Conservation (phyloP, 2,329 filamentous ascomycete species). For the Zasmidium cellare region DNA sequence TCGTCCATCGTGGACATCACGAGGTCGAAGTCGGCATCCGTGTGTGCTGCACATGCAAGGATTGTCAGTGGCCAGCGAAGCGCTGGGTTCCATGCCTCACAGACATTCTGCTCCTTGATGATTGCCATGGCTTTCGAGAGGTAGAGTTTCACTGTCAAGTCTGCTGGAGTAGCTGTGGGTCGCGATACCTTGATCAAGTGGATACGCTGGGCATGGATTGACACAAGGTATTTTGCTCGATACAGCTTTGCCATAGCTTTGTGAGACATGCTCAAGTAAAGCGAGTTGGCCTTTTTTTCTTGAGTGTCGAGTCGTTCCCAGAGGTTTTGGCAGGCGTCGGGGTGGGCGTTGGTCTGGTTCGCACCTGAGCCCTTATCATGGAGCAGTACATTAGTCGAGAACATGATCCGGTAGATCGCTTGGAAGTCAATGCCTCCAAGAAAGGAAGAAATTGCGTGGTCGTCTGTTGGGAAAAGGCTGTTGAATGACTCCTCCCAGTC, state of each 20-base stretch:
- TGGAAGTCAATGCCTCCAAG: constrained; percentile 16
- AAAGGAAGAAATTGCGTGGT: constrained; percentile 14
- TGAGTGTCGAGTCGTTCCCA: constrained; percentile 3
- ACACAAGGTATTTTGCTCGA: constrained; percentile 15
- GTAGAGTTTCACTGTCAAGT: constrained; percentile 1
- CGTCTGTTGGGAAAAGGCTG: constrained; percentile 10
- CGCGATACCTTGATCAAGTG: constrained; percentile 16
- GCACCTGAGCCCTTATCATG: neutral
- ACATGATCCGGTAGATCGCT: constrained; percentile 15
- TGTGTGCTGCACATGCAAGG: constrained; percentile 14
- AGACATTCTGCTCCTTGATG: constrained; percentile 9
- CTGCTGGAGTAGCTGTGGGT: neutral
- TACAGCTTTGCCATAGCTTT: constrained; percentile 7
- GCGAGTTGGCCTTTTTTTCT: constrained; percentile 5
- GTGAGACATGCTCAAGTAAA: neutral
- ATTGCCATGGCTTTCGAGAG: constrained; percentile 5
- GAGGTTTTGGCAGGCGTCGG: neutral
- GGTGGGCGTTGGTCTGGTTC: neutral
- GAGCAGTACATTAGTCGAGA: constrained; percentile 11
- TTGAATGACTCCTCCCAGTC: constrained; percentile 13
- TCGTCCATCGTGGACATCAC: constrained; percentile 11
- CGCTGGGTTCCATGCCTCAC: constrained; percentile 15
- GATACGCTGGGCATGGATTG: constrained; percentile 10
- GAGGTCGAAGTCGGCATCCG: constrained; percentile 10
- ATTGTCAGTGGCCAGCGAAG: constrained; percentile 20